phyloP scores from a whole-genome alignment of 2,329 filamentous ascomycete species.

The Stromatinia cepivora region DNA sequence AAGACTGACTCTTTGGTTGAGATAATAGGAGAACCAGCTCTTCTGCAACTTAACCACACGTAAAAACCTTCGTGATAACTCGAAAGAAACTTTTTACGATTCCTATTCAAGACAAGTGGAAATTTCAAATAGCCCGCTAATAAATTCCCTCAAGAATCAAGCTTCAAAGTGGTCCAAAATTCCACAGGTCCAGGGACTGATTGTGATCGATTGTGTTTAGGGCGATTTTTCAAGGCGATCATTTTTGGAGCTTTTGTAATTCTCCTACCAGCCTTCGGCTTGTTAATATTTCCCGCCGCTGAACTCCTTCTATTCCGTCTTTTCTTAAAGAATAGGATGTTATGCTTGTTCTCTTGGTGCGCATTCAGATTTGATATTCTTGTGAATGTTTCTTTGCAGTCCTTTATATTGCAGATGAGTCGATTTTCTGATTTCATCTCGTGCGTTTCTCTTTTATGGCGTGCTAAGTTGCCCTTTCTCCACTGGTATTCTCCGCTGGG shows the following conservation, averaged over 20 bases:
- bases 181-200: not conserved
- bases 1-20: no score
- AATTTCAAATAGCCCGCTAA: not conserved
- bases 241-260: not conserved
- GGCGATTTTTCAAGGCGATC: not conserved
- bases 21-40: not conserved
- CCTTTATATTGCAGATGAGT: constrained; percentile 28
- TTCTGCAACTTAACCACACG: not conserved
- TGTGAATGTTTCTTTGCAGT: constrained; percentile 32
- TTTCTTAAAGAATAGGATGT: fast-evolving
- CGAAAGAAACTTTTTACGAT: not conserved
- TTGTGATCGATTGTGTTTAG: not conserved
- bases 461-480: constrained; percentile 35
- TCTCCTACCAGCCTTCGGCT: not conserved
- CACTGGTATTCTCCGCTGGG: constrained; percentile 35
- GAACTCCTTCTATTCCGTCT: not conserved
- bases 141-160: not conserved
- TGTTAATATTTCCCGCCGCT: not conserved
- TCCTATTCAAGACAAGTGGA: not conserved
- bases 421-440: constrained; percentile 20
- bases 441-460: constrained; percentile 36
- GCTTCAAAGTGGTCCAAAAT: not conserved
- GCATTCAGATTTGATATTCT: constrained; percentile 36
- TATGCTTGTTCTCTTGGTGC: constrained; percentile 20
- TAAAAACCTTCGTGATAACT: no score